Evolutionary conservation across 768 basidiomycete species (phyloP).

Genomic region (Auriscalpium orientale): DNA sequence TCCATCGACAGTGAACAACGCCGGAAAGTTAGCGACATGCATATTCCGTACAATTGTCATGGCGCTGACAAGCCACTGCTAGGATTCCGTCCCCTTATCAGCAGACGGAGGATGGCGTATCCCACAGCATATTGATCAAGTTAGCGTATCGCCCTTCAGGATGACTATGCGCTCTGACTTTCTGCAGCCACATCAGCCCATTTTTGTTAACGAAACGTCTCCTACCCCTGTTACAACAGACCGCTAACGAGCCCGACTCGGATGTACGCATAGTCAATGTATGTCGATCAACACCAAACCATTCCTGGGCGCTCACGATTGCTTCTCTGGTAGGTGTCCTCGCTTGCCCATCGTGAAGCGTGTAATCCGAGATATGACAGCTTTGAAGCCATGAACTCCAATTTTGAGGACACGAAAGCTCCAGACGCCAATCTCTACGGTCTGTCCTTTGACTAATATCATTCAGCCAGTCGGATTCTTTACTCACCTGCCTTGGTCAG

Average conservation of each 20-base stretch:
- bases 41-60: neutral
- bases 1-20: conserved; percentile 42
- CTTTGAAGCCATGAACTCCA: conserved; percentile 21
- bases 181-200: conserved; percentile 45
- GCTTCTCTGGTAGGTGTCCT: conserved; percentile 11
- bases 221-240: conserved; percentile 43
- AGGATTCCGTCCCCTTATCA: conserved; percentile 9
- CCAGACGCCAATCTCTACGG: conserved; percentile 17
- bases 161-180: conserved; percentile 20
- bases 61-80: neutral
- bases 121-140: conserved; percentile 37
- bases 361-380: conserved; percentile 9
- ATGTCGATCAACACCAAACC: conserved; percentile 8
- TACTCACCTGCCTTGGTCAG: conserved; percentile 23
- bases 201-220: conserved; percentile 47
- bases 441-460: neutral
- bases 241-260: conserved; percentile 36
- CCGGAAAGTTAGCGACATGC: conserved; percentile 32
- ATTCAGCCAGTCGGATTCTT: neutral
- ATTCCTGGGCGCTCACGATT: neutral
- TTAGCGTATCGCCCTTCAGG: conserved; percentile 13
- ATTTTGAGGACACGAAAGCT: conserved; percentile 11
- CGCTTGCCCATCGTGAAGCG: conserved; percentile 3
- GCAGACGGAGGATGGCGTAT: conserved; percentile 9
- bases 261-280: conserved; percentile 61